Conservation (phyloP, 345 rosid genomes). For the Hibiscus mutabilis region DNA sequence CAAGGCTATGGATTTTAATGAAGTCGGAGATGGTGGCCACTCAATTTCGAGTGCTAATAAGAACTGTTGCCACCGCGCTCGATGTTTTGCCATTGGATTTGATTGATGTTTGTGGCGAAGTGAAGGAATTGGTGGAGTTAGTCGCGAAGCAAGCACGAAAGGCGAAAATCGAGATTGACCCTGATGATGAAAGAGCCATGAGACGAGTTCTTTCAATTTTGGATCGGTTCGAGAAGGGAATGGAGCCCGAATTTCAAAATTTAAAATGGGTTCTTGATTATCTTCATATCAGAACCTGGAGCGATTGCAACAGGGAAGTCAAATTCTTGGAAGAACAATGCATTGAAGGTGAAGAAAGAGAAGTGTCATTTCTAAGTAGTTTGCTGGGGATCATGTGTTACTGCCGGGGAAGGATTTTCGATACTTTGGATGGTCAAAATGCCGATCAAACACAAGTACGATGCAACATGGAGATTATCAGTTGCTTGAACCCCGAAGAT, state of each 20-base stretch:
- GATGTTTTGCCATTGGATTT: conserved; percentile 42
- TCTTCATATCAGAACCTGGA: conserved; percentile 56
- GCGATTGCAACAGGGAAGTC: conserved; percentile 48
- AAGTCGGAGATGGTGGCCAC: conserved; percentile 40
- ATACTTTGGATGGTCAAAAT: conserved; percentile 22
- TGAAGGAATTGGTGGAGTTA: conserved; percentile 62
- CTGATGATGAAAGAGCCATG: conserved; percentile 39
- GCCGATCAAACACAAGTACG: conserved; percentile 22
- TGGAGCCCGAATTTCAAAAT: conserved; percentile 34
- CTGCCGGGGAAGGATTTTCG: conserved; percentile 56
- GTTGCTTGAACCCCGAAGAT: conserved; percentile 61
- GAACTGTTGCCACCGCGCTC: conserved; percentile 49
- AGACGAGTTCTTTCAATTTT: conserved; percentile 29
- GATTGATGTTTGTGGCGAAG: conserved; percentile 47
- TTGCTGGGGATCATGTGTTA: conserved; percentile 59
- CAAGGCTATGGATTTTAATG: conserved; percentile 46
- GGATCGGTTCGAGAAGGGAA: conserved; percentile 44
- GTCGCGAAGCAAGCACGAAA: conserved; percentile 57
- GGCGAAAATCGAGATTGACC: conserved; percentile 33
- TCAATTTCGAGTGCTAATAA: conserved; percentile 41
- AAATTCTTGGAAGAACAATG: conserved; percentile 52
- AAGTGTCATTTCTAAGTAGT: conserved; percentile 46
- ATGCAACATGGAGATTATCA: conserved; percentile 32
- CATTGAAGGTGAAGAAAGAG: conserved; percentile 31
- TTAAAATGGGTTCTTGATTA: conserved; percentile 42